Base-by-base conservation (phyloP, 805 yeast genomes). In the Millerozyma acaciae region DNA sequence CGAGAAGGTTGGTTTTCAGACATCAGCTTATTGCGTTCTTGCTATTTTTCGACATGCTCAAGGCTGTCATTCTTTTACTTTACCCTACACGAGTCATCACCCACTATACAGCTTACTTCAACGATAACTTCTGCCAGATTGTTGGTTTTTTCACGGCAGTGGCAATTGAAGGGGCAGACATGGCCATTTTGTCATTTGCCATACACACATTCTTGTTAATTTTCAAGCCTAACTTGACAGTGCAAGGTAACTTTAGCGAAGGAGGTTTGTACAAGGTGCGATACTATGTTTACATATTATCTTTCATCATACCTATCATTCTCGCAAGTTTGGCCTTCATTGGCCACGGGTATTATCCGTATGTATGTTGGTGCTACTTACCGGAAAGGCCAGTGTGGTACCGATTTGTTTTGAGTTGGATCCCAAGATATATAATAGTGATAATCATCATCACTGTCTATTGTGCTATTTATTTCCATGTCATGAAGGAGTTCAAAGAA, bases 121-220 rank as follows among this genome's bases (percentile, higher is more conserved):
- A 65, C 43, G 57, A 64, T 24, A 55, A 53, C 19, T 76, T 82
- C 50, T 75, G 80, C 46, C 76, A 79, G 48, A 74, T 77, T 4
- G 70, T 82, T 21, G 96, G 95, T 2, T 87, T 84, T 66, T 78
- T 85, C 56, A 83, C 95, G 1, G 84, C 89, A 3, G 68, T 79
- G 24, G 71, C 86, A 15, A 81, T 84, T 9, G 94, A 85, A 56
- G 95, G 95, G 14, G 87, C 89, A 2, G 97, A 88, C 57, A 51
- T 86, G 21, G 88, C 93, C 12, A 88, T 87, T 33, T 62, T 86
- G 20, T 71, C 81, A 21, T 83, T 88, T 59, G 95, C 96, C 2
- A 58, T 87, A 10, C 96, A 88, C 57, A 82, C 90, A 7, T 85
- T 78, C 17, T 51, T 87, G 26, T 60, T 86, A 19, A 81, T 88